Percentiles rank a stretch among this genome's conserved stretches.
Conservation (phyloP, 306 rosid species). For the Pterocarpus macrocarpus region DNA sequence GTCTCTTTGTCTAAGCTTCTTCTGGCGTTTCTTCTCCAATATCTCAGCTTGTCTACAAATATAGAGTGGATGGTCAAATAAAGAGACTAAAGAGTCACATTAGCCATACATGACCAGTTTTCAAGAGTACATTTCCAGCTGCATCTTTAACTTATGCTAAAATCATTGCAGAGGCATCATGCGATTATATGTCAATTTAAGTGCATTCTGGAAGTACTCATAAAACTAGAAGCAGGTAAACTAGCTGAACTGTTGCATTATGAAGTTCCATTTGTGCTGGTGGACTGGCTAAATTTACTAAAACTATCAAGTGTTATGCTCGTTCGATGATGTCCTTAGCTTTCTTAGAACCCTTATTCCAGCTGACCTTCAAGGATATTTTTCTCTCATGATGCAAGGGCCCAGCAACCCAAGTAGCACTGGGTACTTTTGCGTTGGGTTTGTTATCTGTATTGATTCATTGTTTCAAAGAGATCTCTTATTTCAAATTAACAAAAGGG, state of each 20-base stretch:
- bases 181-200: constrained; percentile 12
- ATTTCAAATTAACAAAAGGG: not conserved
- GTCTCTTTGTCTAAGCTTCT: constrained; percentile 83
- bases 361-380: constrained; percentile 14
- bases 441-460: constrained; percentile 11
- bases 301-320: constrained; percentile 7
- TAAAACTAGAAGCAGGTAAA: constrained; percentile 30
- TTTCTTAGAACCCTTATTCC: constrained; percentile 24
- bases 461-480: constrained; percentile 13
- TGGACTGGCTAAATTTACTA: constrained; percentile 4
- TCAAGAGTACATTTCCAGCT: not conserved
- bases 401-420: constrained; percentile 21
- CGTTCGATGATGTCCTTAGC: constrained; percentile 29
- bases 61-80: constrained; percentile 38
- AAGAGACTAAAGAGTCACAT: not conserved
- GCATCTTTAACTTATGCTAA: constrained; percentile 35
- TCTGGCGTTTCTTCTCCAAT: constrained; percentile 79
- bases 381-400: constrained; percentile 22
- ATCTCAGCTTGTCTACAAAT: constrained; percentile 73
- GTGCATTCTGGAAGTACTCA: constrained; percentile 28
- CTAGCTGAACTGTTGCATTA: constrained; percentile 26
- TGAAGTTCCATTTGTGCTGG: constrained; percentile 13
- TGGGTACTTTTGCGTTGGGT: constrained; percentile 16
- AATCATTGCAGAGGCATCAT: constrained; percentile 18
- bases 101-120: constrained; percentile 8